These are phyloP conservation scores for Sphaerulina musiva DNA, from an alignment of 2,329 filamentous ascomycete species.

Conservation along the genomic window DNA sequence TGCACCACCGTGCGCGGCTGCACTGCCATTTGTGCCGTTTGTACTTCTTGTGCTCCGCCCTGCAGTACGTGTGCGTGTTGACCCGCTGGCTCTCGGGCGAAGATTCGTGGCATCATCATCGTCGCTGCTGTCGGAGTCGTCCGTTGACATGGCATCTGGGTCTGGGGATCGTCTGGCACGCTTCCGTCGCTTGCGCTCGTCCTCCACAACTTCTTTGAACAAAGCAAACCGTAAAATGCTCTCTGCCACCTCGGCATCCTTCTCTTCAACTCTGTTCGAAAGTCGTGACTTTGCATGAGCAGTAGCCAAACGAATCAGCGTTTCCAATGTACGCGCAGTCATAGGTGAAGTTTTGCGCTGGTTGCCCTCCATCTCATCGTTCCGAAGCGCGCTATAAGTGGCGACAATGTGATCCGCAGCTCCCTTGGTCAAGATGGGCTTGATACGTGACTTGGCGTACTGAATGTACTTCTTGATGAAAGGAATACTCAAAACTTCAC, in stretches of 20 bases:
- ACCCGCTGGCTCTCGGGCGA: slow-evolving; percentile 27
- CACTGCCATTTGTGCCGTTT: slow-evolving; percentile 18
- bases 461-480: slow-evolving; percentile 99
- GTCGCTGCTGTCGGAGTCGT: slow-evolving; percentile 50
- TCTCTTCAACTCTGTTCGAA: slow-evolving; percentile 80
- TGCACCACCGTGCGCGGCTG: slow-evolving; percentile 28
- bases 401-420: slow-evolving; percentile 87
- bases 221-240: slow-evolving; percentile 86
- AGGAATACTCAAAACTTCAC: slow-evolving; percentile 87
- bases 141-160: slow-evolving; percentile 49
- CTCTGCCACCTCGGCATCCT: slow-evolving; percentile 81
- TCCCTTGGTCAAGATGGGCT: slow-evolving; percentile 82
- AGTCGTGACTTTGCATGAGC: slow-evolving; percentile 90
- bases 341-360: slow-evolving; percentile 89
- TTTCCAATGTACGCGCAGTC: slow-evolving; percentile 94
- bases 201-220: slow-evolving; percentile 86
- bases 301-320: slow-evolving; percentile 93
- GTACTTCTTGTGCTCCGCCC: slow-evolving; percentile 21
- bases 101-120: slow-evolving; percentile 50
- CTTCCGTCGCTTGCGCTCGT: slow-evolving; percentile 75
- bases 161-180: slow-evolving; percentile 60
- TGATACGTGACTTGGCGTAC: slow-evolving; percentile 87
- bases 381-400: slow-evolving; percentile 85
- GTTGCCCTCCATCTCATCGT: slow-evolving; percentile 92
- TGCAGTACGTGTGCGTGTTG: slow-evolving; percentile 22